A percentile compares a stretch with the other conserved stretches of the same genome.
Conservation (phyloP, 495 filamentous ascomycete species). For the Xylaria bambusicola region DNA sequence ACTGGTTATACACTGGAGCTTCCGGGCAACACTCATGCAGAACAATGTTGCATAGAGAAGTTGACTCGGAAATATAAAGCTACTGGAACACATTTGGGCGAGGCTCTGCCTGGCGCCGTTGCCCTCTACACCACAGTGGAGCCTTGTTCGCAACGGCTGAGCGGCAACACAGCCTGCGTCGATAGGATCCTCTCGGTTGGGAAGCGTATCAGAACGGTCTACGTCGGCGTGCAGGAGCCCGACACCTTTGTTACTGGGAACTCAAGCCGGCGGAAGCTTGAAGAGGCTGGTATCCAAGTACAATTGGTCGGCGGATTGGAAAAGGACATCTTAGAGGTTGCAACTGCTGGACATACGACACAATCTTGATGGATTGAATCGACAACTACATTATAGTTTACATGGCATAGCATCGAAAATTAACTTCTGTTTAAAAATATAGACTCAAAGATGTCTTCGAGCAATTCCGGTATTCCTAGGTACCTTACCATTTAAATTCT, state of each 20-base stretch:
- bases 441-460: too few relatives aligned
- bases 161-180: conserved; percentile 80
- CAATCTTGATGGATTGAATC: conserved; percentile 1
- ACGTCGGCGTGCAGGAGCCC: conserved; percentile 86
- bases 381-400: too few relatives aligned
- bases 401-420: too few relatives aligned
- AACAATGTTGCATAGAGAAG: conserved; percentile 88
- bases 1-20: conserved; percentile 92
- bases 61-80: conserved; percentile 54
- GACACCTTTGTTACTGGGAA: conserved; percentile 84
- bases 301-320: conserved; percentile 75
- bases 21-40: conserved; percentile 91
- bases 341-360: conserved; percentile 75
- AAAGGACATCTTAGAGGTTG: conserved; percentile 75
- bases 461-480: too few relatives aligned
- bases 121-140: conserved; percentile 93
- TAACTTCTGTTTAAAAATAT: too few relatives aligned
- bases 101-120: conserved; percentile 57
- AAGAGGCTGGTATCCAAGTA: conserved; percentile 72
- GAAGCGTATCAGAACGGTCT: conserved; percentile 70
- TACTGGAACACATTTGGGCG: conserved; percentile 55
- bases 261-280: conserved; percentile 68
- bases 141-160: conserved; percentile 80
- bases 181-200: conserved; percentile 72
- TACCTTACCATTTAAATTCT: too few relatives aligned